Conservation (phyloP, 192 early-diverging fungal genomes). For the Umbelopsis sp. region DNA sequence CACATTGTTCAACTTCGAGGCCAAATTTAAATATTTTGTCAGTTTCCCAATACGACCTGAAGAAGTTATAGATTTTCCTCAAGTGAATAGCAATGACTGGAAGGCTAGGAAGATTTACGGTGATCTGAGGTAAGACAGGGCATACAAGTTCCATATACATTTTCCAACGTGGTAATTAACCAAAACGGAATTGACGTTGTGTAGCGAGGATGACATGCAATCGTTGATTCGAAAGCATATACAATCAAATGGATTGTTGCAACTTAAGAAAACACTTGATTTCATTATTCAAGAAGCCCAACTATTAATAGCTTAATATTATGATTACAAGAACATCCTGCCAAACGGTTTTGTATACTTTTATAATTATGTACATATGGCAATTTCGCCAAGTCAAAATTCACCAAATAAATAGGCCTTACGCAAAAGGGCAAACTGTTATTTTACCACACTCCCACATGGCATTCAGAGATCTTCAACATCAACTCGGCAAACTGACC, state of each 20-base stretch:
- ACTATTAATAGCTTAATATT: constrained; percentile 3
- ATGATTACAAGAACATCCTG: not conserved
- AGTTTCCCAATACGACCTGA: constrained; percentile 6
- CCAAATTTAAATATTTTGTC: not conserved
- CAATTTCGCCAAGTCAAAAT: constrained; percentile 1
- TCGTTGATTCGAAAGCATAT: not conserved
- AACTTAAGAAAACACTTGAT: not conserved
- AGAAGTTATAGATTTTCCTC: constrained; percentile 6
- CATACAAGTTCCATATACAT: not conserved
- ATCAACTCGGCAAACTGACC: constrained; percentile 30
- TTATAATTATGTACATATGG: not conserved
- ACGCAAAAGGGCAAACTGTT: not conserved
- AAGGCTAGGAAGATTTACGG: not conserved
- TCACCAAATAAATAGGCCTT: not conserved
- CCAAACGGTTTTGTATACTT: not conserved
- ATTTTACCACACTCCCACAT: not conserved
- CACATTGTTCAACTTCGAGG: constrained; percentile 2
- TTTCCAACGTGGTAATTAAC: not conserved
- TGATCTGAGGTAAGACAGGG: not conserved
- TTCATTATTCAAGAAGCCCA: not conserved
- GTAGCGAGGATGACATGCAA: not conserved
- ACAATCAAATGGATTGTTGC: constrained; percentile 5
- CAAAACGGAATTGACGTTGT: not conserved
- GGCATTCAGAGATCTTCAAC: constrained; percentile 41
- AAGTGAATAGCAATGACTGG: constrained; percentile 4